phyloP scores from a whole-genome alignment of 2,329 filamentous ascomycete genomes.

The Ophiostoma tasmaniense region DNA sequence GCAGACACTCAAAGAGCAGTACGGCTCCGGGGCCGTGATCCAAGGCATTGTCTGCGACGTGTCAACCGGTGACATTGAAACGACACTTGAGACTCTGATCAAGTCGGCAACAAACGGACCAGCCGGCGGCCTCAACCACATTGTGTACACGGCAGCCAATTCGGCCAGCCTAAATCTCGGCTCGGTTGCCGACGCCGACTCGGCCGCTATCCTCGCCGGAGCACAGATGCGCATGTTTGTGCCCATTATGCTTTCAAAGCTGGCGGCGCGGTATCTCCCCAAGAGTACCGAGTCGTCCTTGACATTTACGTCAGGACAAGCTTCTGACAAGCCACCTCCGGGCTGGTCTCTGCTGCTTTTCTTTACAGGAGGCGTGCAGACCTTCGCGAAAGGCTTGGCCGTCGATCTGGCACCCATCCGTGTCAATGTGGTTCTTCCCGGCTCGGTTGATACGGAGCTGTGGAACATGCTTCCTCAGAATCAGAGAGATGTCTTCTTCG shows the following conservation, averaged over 20 bases:
- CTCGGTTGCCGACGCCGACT: conserved; percentile 23
- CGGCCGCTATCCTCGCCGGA: conserved; percentile 16
- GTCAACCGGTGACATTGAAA: neutral
- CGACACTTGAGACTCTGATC: neutral
- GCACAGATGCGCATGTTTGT: neutral
- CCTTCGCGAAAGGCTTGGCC: conserved; percentile 48
- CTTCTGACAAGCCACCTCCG: conserved; percentile 41
- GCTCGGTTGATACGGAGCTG: neutral
- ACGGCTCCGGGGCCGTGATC: neutral
- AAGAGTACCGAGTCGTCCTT: conserved; percentile 36
- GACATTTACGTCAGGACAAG: conserved; percentile 47
- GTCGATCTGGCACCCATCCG: conserved; percentile 42
- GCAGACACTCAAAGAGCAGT: neutral
- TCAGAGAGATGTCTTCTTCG: neutral
- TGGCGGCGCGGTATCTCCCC: neutral
- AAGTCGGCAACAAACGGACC: conserved; percentile 29
- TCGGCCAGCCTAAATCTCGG: conserved; percentile 18
- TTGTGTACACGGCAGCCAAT: conserved; percentile 28
- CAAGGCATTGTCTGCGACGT: neutral
- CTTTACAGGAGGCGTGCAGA: conserved; percentile 43
- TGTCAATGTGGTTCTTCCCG: conserved; percentile 20
- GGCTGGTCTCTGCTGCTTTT: conserved; percentile 42
- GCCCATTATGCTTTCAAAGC: neutral
- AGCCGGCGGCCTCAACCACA: conserved; percentile 43
- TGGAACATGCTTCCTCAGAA: neutral